Evolutionary conservation across 768 basidiomycete genomes (phyloP).

Genomic region (Dioszegia aurantiaca): DNA sequence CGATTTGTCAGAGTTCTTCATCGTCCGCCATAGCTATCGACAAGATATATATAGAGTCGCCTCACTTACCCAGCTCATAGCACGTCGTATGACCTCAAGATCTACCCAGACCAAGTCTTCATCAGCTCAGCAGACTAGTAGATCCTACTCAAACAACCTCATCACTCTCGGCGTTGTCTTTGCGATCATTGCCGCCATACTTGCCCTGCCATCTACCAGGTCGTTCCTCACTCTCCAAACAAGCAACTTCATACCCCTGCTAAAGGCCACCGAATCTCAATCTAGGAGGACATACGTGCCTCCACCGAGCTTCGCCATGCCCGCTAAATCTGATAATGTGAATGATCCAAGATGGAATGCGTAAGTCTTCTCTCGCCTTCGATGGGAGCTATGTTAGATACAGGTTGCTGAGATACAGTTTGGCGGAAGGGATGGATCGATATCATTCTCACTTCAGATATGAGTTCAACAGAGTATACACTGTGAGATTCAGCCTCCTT

Average conservation of each 20-base stretch:
- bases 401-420: slow-evolving; percentile 16
- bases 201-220: slow-evolving; percentile 7
- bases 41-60: too few relatives aligned
- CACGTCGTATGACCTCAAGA: too few relatives aligned
- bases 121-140: not conserved
- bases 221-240: not conserved
- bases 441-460: slow-evolving; percentile 47
- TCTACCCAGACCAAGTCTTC: not conserved
- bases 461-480: slow-evolving; percentile 42
- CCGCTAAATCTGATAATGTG: not conserved
- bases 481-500: slow-evolving; percentile 25
- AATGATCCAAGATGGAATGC: slow-evolving; percentile 18
- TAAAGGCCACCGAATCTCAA: not conserved
- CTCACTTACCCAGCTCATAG: too few relatives aligned
- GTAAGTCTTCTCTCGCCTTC: too few relatives aligned
- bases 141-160: not conserved
- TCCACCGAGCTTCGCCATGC: slow-evolving; percentile 11
- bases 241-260: not conserved
- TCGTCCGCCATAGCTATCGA: too few relatives aligned
- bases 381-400: too few relatives aligned
- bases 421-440: slow-evolving; percentile 43
- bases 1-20: not conserved
- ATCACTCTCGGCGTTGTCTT: not conserved
- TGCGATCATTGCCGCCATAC: slow-evolving; percentile 12
- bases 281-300: not conserved